phyloP scores from a whole-genome alignment of 176 grass and related monocot genomes.

The Triticum urartu region DNA sequence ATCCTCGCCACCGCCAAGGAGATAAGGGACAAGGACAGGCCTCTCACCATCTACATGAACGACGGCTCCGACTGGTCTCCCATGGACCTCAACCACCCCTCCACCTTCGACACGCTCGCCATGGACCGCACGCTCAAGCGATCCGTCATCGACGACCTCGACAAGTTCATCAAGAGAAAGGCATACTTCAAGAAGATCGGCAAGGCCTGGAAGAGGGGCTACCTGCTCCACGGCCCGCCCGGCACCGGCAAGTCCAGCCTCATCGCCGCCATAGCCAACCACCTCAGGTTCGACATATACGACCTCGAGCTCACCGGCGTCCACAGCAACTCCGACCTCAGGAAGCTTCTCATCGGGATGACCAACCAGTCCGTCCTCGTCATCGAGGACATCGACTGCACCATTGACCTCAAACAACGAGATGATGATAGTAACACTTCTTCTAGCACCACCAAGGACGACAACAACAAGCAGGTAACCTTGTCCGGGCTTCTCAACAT shows the following conservation, averaged over 20 bases:
- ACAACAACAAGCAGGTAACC: conserved; percentile 7
- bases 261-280: conserved; percentile 60
- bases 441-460: not conserved
- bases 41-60: not conserved
- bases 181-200: not conserved
- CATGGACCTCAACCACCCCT: conserved; percentile 53
- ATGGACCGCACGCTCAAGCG: conserved; percentile 21
- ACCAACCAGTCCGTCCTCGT: conserved; percentile 58
- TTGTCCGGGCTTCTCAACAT: conserved; percentile 56
- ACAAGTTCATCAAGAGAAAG: not conserved
- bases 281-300: not conserved
- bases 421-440: not conserved
- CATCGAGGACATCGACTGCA: conserved; percentile 62
- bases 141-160: conserved; percentile 25
- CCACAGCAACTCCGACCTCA: conserved; percentile 39
- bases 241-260: conserved; percentile 37
- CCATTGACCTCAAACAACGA: conserved; percentile 4
- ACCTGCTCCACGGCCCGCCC: conserved; percentile 52
- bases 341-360: conserved; percentile 28
- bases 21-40: not conserved
- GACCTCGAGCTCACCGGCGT: conserved; percentile 58
- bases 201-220: conserved; percentile 22
- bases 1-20: not conserved
- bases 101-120: conserved; percentile 40
- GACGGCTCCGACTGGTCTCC: conserved; percentile 40